Evolutionary conservation across 164 flowering plant species (phyloP).

Genomic region (Vitis amurensis): DNA sequence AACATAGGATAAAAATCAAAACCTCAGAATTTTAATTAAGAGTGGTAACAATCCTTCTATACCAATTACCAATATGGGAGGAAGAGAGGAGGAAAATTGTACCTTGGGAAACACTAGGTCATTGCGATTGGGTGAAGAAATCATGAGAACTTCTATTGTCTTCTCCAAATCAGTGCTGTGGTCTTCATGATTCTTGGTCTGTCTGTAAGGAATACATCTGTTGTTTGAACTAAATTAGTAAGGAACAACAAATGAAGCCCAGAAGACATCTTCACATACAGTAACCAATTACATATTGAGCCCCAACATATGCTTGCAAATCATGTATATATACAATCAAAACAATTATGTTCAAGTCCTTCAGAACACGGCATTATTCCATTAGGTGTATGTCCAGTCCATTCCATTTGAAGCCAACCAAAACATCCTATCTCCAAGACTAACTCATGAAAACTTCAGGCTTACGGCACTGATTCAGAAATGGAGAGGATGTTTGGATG

Average conservation of each 20-base stretch:
- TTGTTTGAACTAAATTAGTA: conserved; percentile 10
- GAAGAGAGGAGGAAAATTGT: neutral
- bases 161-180: conserved; percentile 15
- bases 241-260: neutral
- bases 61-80: neutral
- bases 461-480: too few relatives aligned
- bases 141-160: conserved; percentile 58
- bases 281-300: too few relatives aligned
- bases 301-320: too few relatives aligned
- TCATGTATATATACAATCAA: too few relatives aligned
- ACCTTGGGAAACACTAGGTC: conserved; percentile 89
- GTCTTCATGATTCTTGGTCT: conserved; percentile 34
- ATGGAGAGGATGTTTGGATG: too few relatives aligned
- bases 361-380: too few relatives aligned
- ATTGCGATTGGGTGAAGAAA: conserved; percentile 68
- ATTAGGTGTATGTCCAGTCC: too few relatives aligned
- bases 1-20: conserved; percentile 8
- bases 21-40: neutral
- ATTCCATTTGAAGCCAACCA: too few relatives aligned
- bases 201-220: conserved; percentile 82
- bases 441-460: too few relatives aligned
- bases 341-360: too few relatives aligned
- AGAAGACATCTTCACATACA: neutral
- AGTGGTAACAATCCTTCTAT: neutral
- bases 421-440: too few relatives aligned